Conservation (phyloP, 179 eudicot species). For the Carnegiea gigantea region DNA sequence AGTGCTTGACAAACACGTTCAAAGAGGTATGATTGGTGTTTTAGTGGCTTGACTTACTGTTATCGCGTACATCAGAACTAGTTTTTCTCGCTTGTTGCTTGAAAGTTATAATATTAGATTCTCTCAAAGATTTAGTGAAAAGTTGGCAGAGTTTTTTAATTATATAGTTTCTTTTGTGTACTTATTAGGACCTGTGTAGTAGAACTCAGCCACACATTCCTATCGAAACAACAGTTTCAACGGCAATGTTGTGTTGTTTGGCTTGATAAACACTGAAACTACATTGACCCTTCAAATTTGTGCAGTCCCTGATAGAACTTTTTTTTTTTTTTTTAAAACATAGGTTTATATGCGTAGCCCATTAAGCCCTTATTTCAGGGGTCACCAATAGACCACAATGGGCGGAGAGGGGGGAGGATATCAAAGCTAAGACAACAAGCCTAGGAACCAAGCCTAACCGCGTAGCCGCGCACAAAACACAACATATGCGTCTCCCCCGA, state of each 20-base stretch:
- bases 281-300: not conserved
- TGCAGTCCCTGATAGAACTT: not conserved
- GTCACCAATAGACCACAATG: too few species aligned
- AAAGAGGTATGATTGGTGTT: slow-evolving; percentile 12
- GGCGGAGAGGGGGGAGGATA: too few species aligned
- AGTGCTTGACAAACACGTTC: not conserved
- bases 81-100: slow-evolving; percentile 14
- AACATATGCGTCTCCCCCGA: too few species aligned
- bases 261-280: slow-evolving; percentile 8
- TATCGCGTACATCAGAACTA: not conserved
- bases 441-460: too few species aligned
- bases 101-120: not conserved
- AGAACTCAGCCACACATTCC: slow-evolving; percentile 11
- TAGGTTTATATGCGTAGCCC: too few species aligned
- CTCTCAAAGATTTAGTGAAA: not conserved
- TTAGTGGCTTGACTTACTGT: not conserved
- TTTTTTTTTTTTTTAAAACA: too few species aligned
- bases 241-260: not conserved
- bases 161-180: not conserved
- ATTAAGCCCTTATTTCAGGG: too few species aligned
- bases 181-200: slow-evolving; percentile 1
- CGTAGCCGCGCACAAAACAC: too few species aligned
- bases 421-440: too few species aligned
- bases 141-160: slow-evolving; percentile 1
- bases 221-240: slow-evolving; percentile 17